These are phyloP conservation scores for Penicilliopsis zonata DNA, from an alignment of 495 filamentous ascomycete genomes.

Conservation along the genomic window DNA sequence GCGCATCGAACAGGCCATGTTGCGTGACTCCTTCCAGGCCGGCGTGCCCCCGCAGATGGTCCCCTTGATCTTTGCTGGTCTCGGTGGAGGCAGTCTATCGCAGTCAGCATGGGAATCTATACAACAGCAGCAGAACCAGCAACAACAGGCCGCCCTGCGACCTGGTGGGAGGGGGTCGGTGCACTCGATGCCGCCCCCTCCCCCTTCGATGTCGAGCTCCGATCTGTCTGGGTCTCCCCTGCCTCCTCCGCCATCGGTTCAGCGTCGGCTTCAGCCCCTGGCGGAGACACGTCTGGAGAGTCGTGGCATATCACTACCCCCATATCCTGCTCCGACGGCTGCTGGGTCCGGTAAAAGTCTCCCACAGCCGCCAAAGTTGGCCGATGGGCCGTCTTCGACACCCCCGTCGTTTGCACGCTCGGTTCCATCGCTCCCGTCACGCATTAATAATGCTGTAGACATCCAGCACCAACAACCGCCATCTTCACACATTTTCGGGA, in stretches of 20 bases:
- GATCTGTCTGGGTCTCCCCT: background rate
- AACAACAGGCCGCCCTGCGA: slow-evolving; percentile 52
- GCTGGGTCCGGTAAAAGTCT: slow-evolving; percentile 7
- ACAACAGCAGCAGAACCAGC: no score
- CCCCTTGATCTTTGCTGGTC: slow-evolving; percentile 79
- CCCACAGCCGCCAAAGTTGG: slow-evolving; percentile 8
- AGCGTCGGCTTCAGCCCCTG: slow-evolving; percentile 2
- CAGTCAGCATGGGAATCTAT: slow-evolving; percentile 52
- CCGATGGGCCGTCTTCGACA: slow-evolving; percentile 7
- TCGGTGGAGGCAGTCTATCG: slow-evolving; percentile 54
- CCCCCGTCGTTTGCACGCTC: slow-evolving; percentile 14
- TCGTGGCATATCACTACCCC: slow-evolving; percentile 4
- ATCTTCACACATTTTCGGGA: no score
- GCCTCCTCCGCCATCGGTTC: slow-evolving; percentile 1
- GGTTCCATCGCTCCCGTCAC: slow-evolving; percentile 26
- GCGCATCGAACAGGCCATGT: slow-evolving; percentile 71
- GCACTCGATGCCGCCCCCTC: slow-evolving; percentile 32
- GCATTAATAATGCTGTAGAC: slow-evolving; percentile 46
- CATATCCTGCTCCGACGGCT: slow-evolving; percentile 15
- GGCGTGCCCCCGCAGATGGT: slow-evolving; percentile 80
- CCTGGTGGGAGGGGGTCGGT: slow-evolving; percentile 31
- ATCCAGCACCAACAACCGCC: slow-evolving; percentile 42
- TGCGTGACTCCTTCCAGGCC: slow-evolving; percentile 65
- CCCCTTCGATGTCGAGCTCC: slow-evolving; percentile 14
- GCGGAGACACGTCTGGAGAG: slow-evolving; percentile 20